phyloP scores from a whole-genome alignment of 306 rosid species.

The Erythrophleum fordii region DNA sequence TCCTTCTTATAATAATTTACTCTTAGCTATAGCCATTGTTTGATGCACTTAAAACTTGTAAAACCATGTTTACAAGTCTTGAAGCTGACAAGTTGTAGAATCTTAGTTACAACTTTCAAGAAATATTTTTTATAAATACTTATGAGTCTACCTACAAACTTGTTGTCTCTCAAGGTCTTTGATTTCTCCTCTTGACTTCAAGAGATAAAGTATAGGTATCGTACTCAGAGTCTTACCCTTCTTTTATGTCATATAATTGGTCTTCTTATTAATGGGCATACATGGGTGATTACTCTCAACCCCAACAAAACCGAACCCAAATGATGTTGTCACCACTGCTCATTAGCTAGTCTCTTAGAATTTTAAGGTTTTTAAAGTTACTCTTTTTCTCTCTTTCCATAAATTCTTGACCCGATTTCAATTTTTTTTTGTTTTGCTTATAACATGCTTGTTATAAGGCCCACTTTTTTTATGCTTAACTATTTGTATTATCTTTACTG shows the following conservation, averaged over 20 bases:
- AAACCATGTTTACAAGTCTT: too few relatives aligned
- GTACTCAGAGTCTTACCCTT: neutral
- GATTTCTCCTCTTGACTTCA: neutral
- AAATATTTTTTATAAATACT: neutral
- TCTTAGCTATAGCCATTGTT: too few relatives aligned
- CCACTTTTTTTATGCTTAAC: neutral
- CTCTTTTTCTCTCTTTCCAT: neutral
- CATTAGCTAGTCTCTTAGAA: slow-evolving; percentile 82
- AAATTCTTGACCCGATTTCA: neutral
- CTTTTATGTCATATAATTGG: slow-evolving; percentile 13
- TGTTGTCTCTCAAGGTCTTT: neutral
- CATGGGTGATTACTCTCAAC: slow-evolving; percentile 45
- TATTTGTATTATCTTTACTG: neutral
- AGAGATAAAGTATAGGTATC: slow-evolving; percentile 27
- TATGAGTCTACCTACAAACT: neutral
- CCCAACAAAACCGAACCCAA: slow-evolving; percentile 66
- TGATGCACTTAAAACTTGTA: too few relatives aligned
- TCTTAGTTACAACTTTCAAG: too few relatives aligned
- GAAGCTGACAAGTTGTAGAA: too few relatives aligned
- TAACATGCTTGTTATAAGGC: neutral
- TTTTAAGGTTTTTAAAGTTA: slow-evolving; percentile 84
- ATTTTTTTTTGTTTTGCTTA: neutral
- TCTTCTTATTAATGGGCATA: slow-evolving; percentile 32
- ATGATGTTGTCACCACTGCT: slow-evolving; percentile 69
- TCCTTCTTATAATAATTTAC: too few relatives aligned